Evolutionary conservation across 2,329 filamentous ascomycete species (phyloP).

Genomic region (Cladosporium velox): DNA sequence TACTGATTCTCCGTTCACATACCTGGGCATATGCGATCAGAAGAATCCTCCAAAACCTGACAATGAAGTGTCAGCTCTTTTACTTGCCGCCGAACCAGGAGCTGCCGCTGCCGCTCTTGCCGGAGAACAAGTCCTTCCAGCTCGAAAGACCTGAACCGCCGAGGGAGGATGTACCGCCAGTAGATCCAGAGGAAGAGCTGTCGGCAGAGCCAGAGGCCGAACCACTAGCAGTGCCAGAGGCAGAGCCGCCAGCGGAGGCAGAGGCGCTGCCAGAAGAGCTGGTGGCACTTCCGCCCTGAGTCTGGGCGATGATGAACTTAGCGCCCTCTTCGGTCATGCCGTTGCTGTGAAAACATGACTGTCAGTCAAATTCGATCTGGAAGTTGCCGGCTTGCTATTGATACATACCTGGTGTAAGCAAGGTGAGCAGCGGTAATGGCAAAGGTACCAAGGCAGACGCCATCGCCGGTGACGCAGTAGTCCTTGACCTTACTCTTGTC

Average conservation of each 20-base stretch:
- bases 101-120: not conserved
- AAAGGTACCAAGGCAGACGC: constrained; percentile 32
- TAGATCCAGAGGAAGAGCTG: not conserved
- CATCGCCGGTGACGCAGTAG: constrained; percentile 35
- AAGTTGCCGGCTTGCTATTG: not conserved
- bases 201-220: not conserved
- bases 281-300: not conserved
- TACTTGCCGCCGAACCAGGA: not conserved
- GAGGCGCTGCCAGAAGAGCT: not conserved
- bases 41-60: constrained; percentile 1
- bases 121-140: not conserved
- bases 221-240: not conserved
- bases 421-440: constrained; percentile 32
- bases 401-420: constrained; percentile 23
- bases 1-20: not conserved
- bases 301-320: constrained; percentile 24
- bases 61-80: not conserved
- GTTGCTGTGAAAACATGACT: constrained; percentile 8
- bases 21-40: not conserved
- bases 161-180: not conserved
- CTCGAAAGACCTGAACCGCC: not conserved
- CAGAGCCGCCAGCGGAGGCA: not conserved
- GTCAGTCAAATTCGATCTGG: not conserved
- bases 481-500: constrained; percentile 29
- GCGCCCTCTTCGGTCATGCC: constrained; percentile 25